phyloP scores from a whole-genome alignment of 2,329 filamentous ascomycete genomes.

The Didymella glomerata region DNA sequence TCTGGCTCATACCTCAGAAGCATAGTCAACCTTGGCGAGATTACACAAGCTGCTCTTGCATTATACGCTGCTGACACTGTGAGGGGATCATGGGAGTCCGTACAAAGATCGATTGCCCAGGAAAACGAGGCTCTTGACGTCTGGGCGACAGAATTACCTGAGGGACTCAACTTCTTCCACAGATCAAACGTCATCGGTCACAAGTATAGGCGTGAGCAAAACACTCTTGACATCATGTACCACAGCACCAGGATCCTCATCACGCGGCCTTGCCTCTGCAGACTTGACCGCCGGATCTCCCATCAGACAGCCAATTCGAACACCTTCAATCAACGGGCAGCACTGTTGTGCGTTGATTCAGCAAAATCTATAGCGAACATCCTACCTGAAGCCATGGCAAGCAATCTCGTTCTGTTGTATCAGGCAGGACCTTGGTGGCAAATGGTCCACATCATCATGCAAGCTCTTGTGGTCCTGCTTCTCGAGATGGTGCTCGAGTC shows the following conservation, averaged over 20 bases:
- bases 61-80: constrained; percentile 46
- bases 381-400: constrained; percentile 37
- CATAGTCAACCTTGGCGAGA: constrained; percentile 34
- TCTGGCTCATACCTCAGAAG: constrained; percentile 32
- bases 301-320: constrained; percentile 42
- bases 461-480: constrained; percentile 50
- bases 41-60: constrained; percentile 43
- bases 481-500: constrained; percentile 47
- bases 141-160: constrained; percentile 45
- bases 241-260: constrained; percentile 46
- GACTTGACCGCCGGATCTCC: constrained; percentile 42
- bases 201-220: constrained; percentile 24
- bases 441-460: constrained; percentile 45
- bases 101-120: constrained; percentile 43
- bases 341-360: constrained; percentile 45
- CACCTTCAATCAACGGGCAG: constrained; percentile 44
- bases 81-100: constrained; percentile 45
- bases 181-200: neutral
- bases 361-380: constrained; percentile 46
- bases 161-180: constrained; percentile 29
- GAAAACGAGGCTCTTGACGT: constrained; percentile 43
- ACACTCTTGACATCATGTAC: constrained; percentile 33
- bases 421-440: constrained; percentile 51
- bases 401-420: constrained; percentile 25
- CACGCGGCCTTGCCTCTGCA: constrained; percentile 52